phyloP scores from a whole-genome alignment of 139 green algal species.

The Nannochloris sp. region DNA sequence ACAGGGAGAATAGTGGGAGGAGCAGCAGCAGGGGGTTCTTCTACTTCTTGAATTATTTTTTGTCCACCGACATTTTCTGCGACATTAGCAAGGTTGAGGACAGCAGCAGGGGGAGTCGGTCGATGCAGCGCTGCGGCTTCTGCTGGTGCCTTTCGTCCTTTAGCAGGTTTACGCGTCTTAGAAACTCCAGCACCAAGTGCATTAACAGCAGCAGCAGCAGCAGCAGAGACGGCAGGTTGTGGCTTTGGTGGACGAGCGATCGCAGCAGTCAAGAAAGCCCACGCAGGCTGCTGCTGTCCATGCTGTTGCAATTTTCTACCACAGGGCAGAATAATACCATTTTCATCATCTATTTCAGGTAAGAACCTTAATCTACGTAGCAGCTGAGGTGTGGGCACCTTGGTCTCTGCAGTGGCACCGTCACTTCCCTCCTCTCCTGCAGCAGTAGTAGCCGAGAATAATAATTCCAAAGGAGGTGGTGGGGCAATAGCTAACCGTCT shows the following conservation, averaged over 20 bases:
- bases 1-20: no score
- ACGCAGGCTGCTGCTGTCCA: not conserved
- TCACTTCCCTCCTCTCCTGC: constrained; percentile 11
- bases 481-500: constrained; percentile 8
- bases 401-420: not conserved
- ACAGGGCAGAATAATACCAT: not conserved
- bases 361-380: not conserved
- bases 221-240: no score
- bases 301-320: not conserved
- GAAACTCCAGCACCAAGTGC: not conserved
- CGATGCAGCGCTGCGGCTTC: no score
- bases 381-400: not conserved
- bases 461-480: not conserved
- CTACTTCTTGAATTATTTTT: no score
- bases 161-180: not conserved
- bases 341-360: not conserved
- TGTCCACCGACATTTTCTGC: no score
- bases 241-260: not conserved
- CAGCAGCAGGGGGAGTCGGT: no score
- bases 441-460: constrained; percentile 19
- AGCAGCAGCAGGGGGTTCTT: no score
- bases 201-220: not conserved
- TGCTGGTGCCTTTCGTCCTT: no score
- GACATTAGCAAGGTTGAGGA: no score
- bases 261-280: not conserved